Evolutionary conservation across 441 rosid genomes (phyloP).

Genomic region (Mallotus japonicus): DNA sequence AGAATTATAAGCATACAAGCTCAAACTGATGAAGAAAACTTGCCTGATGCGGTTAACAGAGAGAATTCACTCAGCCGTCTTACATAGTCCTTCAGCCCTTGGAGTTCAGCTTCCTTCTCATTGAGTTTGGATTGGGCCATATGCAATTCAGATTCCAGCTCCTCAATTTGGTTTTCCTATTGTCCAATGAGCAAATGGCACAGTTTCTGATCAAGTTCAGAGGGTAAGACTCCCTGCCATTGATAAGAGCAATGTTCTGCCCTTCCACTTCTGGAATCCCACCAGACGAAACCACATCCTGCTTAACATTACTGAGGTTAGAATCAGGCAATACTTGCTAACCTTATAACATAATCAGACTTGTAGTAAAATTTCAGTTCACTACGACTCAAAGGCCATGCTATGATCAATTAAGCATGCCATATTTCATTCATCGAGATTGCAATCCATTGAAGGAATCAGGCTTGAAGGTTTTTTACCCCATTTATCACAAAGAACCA

Average conservation of each 20-base stretch:
- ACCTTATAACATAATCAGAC: not conserved
- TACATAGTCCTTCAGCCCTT: slow-evolving; percentile 72
- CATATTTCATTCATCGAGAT: not conserved
- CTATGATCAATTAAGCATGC: not conserved
- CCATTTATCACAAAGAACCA: not conserved
- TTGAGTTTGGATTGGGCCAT: slow-evolving; percentile 60
- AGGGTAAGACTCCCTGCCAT: slow-evolving; percentile 57
- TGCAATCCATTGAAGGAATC: not conserved
- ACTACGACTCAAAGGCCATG: not conserved
- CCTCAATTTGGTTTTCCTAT: slow-evolving; percentile 76
- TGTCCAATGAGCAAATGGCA: slow-evolving; percentile 65
- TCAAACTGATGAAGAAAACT: slow-evolving; percentile 6
- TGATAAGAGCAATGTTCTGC: slow-evolving; percentile 37
- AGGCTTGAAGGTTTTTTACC: not conserved
- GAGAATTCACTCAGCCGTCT: slow-evolving; percentile 62
- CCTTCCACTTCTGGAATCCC: slow-evolving; percentile 35
- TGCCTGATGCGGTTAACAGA: slow-evolving; percentile 53
- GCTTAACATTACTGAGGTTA: slow-evolving; percentile 26
- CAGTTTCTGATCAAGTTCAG: slow-evolving; percentile 67
- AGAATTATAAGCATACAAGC: not conserved
- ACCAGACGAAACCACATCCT: slow-evolving; percentile 30
- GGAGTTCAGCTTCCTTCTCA: slow-evolving; percentile 80
- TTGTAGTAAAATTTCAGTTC: not conserved
- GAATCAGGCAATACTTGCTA: not conserved
- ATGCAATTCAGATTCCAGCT: slow-evolving; percentile 65